Base-by-base conservation (phyloP, 495 filamentous ascomycete species). In the Podospora conica region DNA sequence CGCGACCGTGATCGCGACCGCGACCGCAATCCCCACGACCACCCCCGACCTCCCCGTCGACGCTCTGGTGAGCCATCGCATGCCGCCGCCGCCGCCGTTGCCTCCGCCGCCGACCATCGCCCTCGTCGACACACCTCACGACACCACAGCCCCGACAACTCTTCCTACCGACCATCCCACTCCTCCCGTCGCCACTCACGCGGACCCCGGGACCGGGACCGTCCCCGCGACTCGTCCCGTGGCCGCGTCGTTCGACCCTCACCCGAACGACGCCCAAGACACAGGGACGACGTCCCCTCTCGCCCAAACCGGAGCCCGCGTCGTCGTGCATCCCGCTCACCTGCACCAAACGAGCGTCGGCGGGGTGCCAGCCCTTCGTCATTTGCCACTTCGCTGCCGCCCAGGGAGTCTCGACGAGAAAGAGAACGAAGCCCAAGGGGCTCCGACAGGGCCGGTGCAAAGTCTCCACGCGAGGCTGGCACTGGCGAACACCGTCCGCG, bases 291-390 rank as follows among this genome's bases (percentile, higher is more conserved):
- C 29, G 55, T 33, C 12, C 28, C 40, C 15, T 59, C 55, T 9
- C 64, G 28, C 27, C 61, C 55, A 3, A 65, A 28, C 9, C 59
- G 54, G 28, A 65, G 24, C 31, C 55, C 55, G 12, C 63, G 65
- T 12, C 76, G 75, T 22, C 62, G 66, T 66, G 70, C 66, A 60
- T 73, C 70, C 6, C 73, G 75, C 25, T 75, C 76, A 18, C 75
- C 78, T 9, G 70, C 65, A 29, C 72, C 76, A 60, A 66, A 65
- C 60, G 80, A 80, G 71, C 77, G 80, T 29, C 76, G 70, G 23
- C 78, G 77, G 25, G 79, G 72, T 68, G 74, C 71, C 20, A 77
- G 73, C 60, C 71, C 74, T 20, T 73, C 77, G 5, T 65, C 69
- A 55, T 59, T 61, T 59, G 70, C 68, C 40, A 48, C 40, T n/a